Conservation (phyloP, 768 basidiomycete species). For the Albatrellus ellisii region DNA sequence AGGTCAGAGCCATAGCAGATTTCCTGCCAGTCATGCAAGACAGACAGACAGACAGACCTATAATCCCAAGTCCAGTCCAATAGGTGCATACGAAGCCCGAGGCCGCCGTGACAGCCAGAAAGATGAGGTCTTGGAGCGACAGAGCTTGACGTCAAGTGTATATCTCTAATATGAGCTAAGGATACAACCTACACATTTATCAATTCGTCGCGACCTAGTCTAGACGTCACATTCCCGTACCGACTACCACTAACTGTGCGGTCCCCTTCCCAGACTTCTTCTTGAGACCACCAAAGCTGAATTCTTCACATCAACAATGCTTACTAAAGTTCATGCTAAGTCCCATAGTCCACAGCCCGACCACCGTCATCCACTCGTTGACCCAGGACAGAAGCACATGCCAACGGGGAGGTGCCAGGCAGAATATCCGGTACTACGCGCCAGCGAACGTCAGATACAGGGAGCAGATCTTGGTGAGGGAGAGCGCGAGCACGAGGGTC, state of each 20-base stretch:
- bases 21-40: too few species aligned
- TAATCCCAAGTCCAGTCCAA: constrained; percentile 49
- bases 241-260: constrained; percentile 46
- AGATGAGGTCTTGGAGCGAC: constrained; percentile 41
- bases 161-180: too few species aligned
- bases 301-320: too few species aligned
- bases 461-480: constrained; percentile 45
- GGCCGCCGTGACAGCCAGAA: constrained; percentile 36
- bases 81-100: constrained; percentile 37
- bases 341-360: constrained; percentile 59
- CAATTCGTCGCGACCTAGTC: constrained; percentile 44
- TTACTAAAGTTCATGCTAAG: constrained; percentile 49
- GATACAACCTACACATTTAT: constrained; percentile 47
- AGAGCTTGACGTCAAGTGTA: background rate
- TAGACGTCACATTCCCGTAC: constrained; percentile 41
- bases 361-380: constrained; percentile 55
- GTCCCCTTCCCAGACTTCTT: too few species aligned
- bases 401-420: constrained; percentile 37
- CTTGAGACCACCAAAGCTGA: too few species aligned
- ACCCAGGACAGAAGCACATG: constrained; percentile 47
- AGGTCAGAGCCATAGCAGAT: background rate
- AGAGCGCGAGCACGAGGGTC: constrained; percentile 35
- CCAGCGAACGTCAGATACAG: constrained; percentile 51
- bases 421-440: constrained; percentile 56
- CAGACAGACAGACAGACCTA: too few species aligned